These are phyloP conservation scores for Pseudocercospora fijiensis DNA, from an alignment of 2,329 filamentous ascomycete species.

Conservation along the genomic window DNA sequence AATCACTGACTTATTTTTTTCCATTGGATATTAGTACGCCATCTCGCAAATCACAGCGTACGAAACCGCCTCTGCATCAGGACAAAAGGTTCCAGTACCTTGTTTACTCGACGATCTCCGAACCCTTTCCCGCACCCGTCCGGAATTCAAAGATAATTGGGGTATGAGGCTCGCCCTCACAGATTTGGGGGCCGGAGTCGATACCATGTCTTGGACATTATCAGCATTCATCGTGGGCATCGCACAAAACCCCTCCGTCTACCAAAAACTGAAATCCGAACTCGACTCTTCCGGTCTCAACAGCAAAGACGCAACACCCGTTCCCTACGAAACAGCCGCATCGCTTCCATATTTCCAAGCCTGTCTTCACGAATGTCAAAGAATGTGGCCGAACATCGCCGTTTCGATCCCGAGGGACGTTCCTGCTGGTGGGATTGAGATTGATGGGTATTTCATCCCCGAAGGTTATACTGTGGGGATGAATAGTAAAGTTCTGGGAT, in stretches of 20 bases:
- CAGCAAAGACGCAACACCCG: background rate
- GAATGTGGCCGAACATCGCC: constrained; percentile 19
- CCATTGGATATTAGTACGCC: constrained; percentile 6
- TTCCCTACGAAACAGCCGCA: constrained; percentile 3
- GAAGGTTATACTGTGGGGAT: constrained; percentile 28
- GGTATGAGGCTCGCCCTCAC: constrained; percentile 4
- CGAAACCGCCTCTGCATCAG: background rate
- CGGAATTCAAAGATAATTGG: constrained; percentile 13
- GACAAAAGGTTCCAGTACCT: background rate
- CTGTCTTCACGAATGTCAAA: constrained; percentile 15
- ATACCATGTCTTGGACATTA: constrained; percentile 17
- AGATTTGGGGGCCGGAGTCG: constrained; percentile 13
- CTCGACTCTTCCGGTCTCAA: background rate
- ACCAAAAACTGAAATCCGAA: constrained; percentile 6
- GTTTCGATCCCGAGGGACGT: constrained; percentile 29
- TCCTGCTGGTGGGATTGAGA: constrained; percentile 26
- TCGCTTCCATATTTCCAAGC: constrained; percentile 14
- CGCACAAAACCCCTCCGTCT: background rate
- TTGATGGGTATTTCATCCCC: constrained; percentile 29
- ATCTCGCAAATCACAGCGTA: constrained; percentile 8
- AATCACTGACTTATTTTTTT: too few relatives aligned
- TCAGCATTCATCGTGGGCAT: constrained; percentile 11
- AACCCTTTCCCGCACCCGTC: background rate
- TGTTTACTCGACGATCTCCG: constrained; percentile 11
- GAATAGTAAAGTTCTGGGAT: constrained; percentile 10